Evolutionary conservation across 140 eudicot genomes (phyloP).

Genomic region (Cichorium intybus): DNA sequence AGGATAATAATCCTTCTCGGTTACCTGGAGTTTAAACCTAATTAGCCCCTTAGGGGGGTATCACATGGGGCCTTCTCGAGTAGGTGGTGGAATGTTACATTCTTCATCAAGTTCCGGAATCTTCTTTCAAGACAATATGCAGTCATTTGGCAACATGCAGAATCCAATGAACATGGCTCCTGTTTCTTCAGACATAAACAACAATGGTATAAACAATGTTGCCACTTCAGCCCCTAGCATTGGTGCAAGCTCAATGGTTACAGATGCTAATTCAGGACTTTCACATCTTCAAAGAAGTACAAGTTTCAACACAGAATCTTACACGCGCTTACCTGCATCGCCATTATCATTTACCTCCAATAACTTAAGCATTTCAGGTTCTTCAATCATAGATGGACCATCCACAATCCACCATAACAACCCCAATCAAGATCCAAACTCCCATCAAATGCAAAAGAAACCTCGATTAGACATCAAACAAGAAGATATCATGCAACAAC

Average conservation of each 20-base stretch:
- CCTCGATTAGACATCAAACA: constrained; percentile 77
- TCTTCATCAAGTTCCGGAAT: constrained; percentile 71
- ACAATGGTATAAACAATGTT: constrained; percentile 46
- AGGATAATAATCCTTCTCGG: neutral
- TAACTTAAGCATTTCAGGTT: constrained; percentile 66
- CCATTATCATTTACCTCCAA: constrained; percentile 81
- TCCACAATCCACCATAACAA: constrained; percentile 48
- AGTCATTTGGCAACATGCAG: constrained; percentile 47
- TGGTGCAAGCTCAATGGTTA: constrained; percentile 77
- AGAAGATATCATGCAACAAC: constrained; percentile 61
- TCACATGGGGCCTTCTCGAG: constrained; percentile 72
- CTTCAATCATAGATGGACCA: constrained; percentile 67
- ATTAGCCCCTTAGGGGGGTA: no score
- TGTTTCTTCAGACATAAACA: constrained; percentile 45
- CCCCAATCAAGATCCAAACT: constrained; percentile 43
- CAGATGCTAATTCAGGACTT: constrained; percentile 78
- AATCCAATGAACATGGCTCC: constrained; percentile 43
- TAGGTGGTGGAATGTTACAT: constrained; percentile 62
- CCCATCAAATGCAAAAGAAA: constrained; percentile 55
- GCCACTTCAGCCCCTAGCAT: constrained; percentile 69
- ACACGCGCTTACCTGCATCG: constrained; percentile 70
- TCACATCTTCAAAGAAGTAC: constrained; percentile 77
- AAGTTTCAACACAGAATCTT: constrained; percentile 70
- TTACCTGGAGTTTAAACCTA: neutral
- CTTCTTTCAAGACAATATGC: constrained; percentile 60